Conservation (phyloP, 169 alveolate species). For the Plasmodium malariae region DNA sequence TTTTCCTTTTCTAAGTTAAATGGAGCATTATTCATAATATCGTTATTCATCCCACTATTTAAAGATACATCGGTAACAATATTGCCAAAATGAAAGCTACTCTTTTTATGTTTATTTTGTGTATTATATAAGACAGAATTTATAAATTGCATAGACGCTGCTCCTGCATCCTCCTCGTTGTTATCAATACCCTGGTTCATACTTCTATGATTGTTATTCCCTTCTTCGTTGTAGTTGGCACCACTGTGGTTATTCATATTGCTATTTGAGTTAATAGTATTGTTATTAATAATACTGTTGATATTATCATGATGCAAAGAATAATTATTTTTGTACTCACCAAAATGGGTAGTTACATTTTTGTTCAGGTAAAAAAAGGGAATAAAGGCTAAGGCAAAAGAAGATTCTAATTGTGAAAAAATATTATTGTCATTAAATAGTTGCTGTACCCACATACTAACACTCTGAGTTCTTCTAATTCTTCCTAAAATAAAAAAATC, state of each 20-base stretch:
- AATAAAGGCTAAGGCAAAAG: conserved; percentile 77
- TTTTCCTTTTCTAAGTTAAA: background rate
- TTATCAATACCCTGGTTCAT: background rate
- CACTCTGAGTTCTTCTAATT: conserved; percentile 85
- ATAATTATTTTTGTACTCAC: conserved; percentile 1
- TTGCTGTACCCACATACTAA: conserved; percentile 93
- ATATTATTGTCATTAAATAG: conserved; percentile 86
- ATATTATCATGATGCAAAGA: background rate
- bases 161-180: background rate
- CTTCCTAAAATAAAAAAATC: conserved; percentile 83
- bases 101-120: conserved; percentile 11
- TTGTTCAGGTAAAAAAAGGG: conserved; percentile 68
- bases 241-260: background rate
- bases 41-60: background rate
- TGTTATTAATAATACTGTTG: background rate
- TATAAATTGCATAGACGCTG: background rate
- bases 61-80: background rate
- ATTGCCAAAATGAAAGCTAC: background rate
- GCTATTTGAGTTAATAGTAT: background rate
- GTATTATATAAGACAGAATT: background rate
- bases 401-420: conserved; percentile 87
- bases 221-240: background rate
- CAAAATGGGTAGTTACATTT: conserved; percentile 2
- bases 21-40: background rate
- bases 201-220: background rate